Conservation (phyloP, 768 basidiomycete species). For the Kwoniella newhampshirensis region DNA sequence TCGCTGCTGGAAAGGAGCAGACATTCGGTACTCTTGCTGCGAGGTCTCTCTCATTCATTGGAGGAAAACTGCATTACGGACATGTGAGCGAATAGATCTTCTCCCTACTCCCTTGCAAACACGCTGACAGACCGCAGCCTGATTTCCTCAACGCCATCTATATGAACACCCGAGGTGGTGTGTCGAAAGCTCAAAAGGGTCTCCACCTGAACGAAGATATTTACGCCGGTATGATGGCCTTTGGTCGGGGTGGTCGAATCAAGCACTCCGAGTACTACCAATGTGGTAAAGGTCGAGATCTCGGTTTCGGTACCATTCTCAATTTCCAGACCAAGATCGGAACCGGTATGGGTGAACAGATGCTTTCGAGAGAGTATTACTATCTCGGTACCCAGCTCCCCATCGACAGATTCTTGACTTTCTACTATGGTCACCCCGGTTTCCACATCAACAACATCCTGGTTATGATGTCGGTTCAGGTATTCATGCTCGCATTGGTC, state of each 20-base stretch:
- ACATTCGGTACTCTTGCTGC: slow-evolving; percentile 98
- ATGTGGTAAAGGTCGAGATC: slow-evolving; percentile 96
- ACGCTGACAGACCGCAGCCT: slow-evolving; percentile 55
- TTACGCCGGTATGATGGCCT: slow-evolving; percentile 97
- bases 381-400: slow-evolving; percentile 97
- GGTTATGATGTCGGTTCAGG: slow-evolving; percentile 92
- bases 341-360: slow-evolving; percentile 99
- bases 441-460: slow-evolving; percentile 99
- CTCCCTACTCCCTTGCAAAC: neutral
- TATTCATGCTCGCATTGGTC: slow-evolving; percentile 91
- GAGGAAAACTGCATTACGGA: slow-evolving; percentile 97
- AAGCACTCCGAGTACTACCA: slow-evolving; percentile 99
- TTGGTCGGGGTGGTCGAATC: slow-evolving; percentile 93
- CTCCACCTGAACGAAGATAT: slow-evolving; percentile 99
- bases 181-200: slow-evolving; percentile 98
- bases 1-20: slow-evolving; percentile 98
- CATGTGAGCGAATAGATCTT: slow-evolving; percentile 58
- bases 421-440: slow-evolving; percentile 98
- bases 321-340: slow-evolving; percentile 99
- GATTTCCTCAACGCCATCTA: slow-evolving; percentile 97
- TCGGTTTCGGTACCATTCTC: slow-evolving; percentile 96
- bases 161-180: slow-evolving; percentile 97
- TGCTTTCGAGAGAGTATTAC: slow-evolving; percentile 98
- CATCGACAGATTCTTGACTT: slow-evolving; percentile 96
- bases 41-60: slow-evolving; percentile 92